phyloP scores from a whole-genome alignment of 2,329 filamentous ascomycete genomes.

The Neopestalotiopsis clavispora region DNA sequence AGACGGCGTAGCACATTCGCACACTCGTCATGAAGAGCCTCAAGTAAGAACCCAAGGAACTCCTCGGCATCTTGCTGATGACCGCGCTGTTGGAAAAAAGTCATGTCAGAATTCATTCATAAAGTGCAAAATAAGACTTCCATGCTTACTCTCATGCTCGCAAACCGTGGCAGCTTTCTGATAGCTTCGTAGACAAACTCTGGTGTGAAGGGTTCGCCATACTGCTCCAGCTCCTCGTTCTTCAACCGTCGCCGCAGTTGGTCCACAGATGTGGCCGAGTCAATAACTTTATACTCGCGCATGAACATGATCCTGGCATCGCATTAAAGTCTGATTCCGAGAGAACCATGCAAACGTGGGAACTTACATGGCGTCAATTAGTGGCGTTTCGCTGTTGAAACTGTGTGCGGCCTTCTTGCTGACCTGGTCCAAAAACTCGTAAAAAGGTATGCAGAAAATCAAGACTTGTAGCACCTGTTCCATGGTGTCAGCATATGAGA shows the following conservation, averaged over 20 bases:
- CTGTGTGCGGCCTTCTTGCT: conserved; percentile 83
- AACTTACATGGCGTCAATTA: conserved; percentile 90
- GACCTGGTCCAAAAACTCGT: conserved; percentile 88
- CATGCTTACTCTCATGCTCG: conserved; percentile 80
- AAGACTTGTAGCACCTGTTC: conserved; percentile 90
- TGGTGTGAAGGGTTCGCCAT: conserved; percentile 88
- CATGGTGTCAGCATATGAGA: not conserved
- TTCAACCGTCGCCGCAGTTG: conserved; percentile 77
- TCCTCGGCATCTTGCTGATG: conserved; percentile 99
- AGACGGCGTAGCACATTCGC: conserved; percentile 71
- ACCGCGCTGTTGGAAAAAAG: conserved; percentile 64
- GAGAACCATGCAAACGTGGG: not conserved
- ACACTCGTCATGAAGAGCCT: conserved; percentile 93
- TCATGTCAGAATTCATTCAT: conserved; percentile 28
- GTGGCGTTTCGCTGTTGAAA: conserved; percentile 92
- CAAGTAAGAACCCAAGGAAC: conserved; percentile 90
- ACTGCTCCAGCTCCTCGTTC: conserved; percentile 83
- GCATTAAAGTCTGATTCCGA: not conserved
- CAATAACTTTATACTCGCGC: conserved; percentile 86
- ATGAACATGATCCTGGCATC: conserved; percentile 87
- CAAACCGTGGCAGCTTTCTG: conserved; percentile 82
- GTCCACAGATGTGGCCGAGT: conserved; percentile 76
- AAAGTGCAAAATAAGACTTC: conserved; percentile 13
- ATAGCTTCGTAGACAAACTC: conserved; percentile 97
- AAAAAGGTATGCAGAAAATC: conserved; percentile 92